phyloP scores from a whole-genome alignment of 2,329 filamentous ascomycete species.

The Paradendryphiella salina region DNA sequence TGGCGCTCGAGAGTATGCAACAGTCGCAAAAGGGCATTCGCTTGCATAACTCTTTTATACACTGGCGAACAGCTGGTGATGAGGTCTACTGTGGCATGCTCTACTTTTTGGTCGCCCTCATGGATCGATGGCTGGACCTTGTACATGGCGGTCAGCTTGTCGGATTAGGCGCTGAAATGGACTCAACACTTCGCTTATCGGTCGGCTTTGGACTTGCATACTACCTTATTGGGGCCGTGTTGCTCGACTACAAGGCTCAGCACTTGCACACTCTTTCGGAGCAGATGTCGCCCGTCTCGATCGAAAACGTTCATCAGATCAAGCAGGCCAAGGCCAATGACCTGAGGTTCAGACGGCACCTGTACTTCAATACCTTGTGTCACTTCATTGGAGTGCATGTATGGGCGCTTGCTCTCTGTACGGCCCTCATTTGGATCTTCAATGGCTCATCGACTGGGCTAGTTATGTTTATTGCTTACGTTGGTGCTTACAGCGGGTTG shows the following conservation, averaged over 20 bases:
- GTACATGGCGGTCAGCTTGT: slow-evolving; percentile 51
- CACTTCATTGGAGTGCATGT: slow-evolving; percentile 57
- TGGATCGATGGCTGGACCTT: slow-evolving; percentile 60
- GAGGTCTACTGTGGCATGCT: slow-evolving; percentile 59
- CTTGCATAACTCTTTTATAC: slow-evolving; percentile 61
- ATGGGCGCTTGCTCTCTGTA: slow-evolving; percentile 57
- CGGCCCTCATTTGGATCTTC: slow-evolving; percentile 58
- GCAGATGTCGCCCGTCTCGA: slow-evolving; percentile 47
- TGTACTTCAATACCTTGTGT: slow-evolving; percentile 57
- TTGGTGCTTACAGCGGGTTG: slow-evolving; percentile 56
- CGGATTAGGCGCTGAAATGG: slow-evolving; percentile 35
- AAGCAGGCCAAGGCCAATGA: slow-evolving; percentile 52
- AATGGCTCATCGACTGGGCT: slow-evolving; percentile 49
- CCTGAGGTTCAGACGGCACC: slow-evolving; percentile 50
- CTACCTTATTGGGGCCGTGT: slow-evolving; percentile 60
- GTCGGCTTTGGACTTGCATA: slow-evolving; percentile 62
- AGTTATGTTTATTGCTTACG: slow-evolving; percentile 56
- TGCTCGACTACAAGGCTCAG: slow-evolving; percentile 60
- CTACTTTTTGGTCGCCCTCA: slow-evolving; percentile 59
- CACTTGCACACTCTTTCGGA: slow-evolving; percentile 54
- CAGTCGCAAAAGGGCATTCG: slow-evolving; percentile 59
- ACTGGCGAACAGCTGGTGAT: slow-evolving; percentile 61
- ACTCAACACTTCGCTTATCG: slow-evolving; percentile 50
- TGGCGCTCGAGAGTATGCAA: slow-evolving; percentile 57
- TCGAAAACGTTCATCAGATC: slow-evolving; percentile 50